A percentile compares a stretch with the other conserved stretches of the same genome.
These are phyloP conservation scores for Melocanna baccifera DNA, from an alignment of 176 grass and related monocot species.

Conservation along the genomic window DNA sequence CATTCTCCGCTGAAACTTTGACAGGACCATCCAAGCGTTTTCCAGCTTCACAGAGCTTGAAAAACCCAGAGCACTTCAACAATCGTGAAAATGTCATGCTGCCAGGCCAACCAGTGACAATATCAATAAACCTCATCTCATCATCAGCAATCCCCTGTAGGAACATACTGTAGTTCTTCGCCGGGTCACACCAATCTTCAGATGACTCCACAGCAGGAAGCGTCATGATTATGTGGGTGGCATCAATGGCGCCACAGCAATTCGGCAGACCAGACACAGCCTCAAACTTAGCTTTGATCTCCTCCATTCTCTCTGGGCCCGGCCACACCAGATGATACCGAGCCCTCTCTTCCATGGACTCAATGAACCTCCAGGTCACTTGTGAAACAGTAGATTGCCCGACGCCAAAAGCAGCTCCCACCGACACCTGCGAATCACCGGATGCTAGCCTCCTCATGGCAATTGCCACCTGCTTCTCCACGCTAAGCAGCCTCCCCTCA, in stretches of 20 bases:
- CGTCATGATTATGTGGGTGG: conserved; percentile 92
- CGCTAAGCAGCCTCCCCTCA: conserved; percentile 89
- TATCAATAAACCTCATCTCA: conserved; percentile 94
- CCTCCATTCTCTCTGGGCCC: conserved; percentile 45
- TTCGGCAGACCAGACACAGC: conserved; percentile 59
- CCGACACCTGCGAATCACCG: conserved; percentile 89
- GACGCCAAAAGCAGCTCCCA: conserved; percentile 85
- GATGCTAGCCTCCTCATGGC: conserved; percentile 91
- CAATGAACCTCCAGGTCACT: conserved; percentile 97
- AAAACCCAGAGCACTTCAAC: conserved; percentile 75
- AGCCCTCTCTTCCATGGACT: conserved; percentile 92
- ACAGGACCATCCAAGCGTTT: conserved; percentile 57
- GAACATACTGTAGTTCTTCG: conserved; percentile 95
- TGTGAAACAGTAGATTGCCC: conserved; percentile 96
- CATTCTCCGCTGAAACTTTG: conserved; percentile 47
- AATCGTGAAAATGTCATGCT: conserved; percentile 79
- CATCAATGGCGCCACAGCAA: conserved; percentile 84
- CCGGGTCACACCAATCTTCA: conserved; percentile 82
- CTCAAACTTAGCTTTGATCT: conserved; percentile 72
- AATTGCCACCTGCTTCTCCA: conserved; percentile 99
- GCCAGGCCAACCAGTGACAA: conserved; percentile 85
- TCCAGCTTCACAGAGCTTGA: conserved; percentile 70
- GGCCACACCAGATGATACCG: conserved; percentile 83
- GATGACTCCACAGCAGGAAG: conserved; percentile 89
- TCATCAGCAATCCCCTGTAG: conserved; percentile 86